phyloP scores from a whole-genome alignment of 2,329 filamentous ascomycete genomes.

The Exophiala mesophila region DNA sequence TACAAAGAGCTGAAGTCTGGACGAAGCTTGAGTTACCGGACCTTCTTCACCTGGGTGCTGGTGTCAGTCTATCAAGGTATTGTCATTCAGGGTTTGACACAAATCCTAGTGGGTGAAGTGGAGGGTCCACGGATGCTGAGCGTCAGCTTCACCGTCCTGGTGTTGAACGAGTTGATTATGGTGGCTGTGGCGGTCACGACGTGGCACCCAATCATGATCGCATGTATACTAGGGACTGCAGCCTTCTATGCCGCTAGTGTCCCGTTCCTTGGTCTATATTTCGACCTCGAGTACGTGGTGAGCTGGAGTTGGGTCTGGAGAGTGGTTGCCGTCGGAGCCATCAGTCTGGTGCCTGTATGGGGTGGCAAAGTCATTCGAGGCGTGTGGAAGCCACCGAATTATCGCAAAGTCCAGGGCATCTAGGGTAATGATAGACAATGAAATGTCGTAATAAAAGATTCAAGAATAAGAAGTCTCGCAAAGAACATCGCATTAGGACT shows the following conservation, averaged over 20 bases:
- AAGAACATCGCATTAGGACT: too few species aligned
- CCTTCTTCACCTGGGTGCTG: conserved; percentile 94
- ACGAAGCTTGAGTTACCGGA: conserved; percentile 80
- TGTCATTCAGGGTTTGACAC: conserved; percentile 90
- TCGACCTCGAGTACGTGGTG: conserved; percentile 74
- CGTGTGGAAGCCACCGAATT: conserved; percentile 85
- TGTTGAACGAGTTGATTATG: conserved; percentile 95
- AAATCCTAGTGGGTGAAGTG: conserved; percentile 77
- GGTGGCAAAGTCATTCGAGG: conserved; percentile 77
- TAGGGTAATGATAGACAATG: conserved; percentile 8
- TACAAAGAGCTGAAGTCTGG: conserved; percentile 96
- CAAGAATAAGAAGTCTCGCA: too few species aligned
- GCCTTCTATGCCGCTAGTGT: conserved; percentile 74
- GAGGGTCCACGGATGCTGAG: conserved; percentile 67
- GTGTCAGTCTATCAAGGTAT: conserved; percentile 93
- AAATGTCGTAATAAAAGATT: neutral
- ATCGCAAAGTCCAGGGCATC: conserved; percentile 69
- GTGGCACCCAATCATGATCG: conserved; percentile 91
- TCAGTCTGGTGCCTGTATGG: conserved; percentile 82
- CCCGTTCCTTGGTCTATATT: conserved; percentile 85
- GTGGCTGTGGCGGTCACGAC: conserved; percentile 94
- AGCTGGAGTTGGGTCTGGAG: conserved; percentile 85
- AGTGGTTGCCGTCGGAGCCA: conserved; percentile 69
- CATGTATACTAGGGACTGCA: conserved; percentile 76
- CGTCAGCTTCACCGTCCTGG: conserved; percentile 84